Evolutionary conservation across 2,329 filamentous ascomycete species (phyloP).

Genomic region (Ophiosphaerella herpotricha): DNA sequence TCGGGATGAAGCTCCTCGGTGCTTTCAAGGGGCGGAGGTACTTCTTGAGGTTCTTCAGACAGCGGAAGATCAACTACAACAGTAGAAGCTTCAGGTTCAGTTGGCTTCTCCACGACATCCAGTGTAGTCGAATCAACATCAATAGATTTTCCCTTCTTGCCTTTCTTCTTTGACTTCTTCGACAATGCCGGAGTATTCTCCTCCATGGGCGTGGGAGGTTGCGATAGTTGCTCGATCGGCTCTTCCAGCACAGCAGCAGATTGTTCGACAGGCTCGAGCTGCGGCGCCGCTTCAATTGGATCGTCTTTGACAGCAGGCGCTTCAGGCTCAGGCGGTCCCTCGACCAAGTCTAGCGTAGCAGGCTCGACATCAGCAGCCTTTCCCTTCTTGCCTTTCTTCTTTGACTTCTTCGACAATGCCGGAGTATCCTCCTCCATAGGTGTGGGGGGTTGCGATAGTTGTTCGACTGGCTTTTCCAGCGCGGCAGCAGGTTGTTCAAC

Average conservation of each 20-base stretch:
- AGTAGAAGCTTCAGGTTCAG: background rate
- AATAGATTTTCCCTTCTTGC: background rate
- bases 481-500: too few species aligned
- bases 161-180: background rate
- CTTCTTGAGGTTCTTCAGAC: background rate
- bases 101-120: background rate
- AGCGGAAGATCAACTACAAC: background rate
- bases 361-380: slow-evolving; percentile 8
- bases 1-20: background rate
- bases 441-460: background rate
- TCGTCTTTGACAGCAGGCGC: too few species aligned
- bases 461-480: too few species aligned
- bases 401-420: background rate
- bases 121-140: background rate
- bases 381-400: background rate
- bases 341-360: background rate
- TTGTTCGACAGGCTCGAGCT: too few species aligned
- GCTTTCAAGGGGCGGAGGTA: background rate
- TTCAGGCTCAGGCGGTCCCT: background rate
- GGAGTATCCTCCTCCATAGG: background rate
- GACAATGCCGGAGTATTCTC: background rate
- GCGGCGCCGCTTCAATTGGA: too few species aligned
- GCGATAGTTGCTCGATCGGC: background rate
- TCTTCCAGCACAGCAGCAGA: too few species aligned
- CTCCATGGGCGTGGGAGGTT: background rate